Evolutionary conservation across 495 filamentous ascomycete species (phyloP), one percentile per base, ranked within the genome.

Genomic region (Penicillium maclennaniae): DNA sequence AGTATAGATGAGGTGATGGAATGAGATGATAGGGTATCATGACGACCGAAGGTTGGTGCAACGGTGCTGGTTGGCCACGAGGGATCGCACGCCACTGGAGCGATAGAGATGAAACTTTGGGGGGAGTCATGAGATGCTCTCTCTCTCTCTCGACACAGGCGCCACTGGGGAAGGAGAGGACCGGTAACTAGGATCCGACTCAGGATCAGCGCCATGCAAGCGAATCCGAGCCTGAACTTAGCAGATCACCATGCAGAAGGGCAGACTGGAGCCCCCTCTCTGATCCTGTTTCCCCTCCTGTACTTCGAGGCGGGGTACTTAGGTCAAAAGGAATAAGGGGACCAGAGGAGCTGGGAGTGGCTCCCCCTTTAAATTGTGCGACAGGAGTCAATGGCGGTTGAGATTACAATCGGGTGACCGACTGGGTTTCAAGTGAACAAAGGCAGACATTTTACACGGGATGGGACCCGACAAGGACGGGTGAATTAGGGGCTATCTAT

Each of bases 21-120:
- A 51, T 59, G 53, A 62, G 49, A 37, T 34, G 48, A 42, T 58
- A 58, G 51, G 49, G 41, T 15, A 16, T 23, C 28, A 43, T 17
- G 28, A 41, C 26, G 15, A 49, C 45, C 43, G 53, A 46, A 52
- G 53, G 59, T 45, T 49, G 46, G 45, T 46, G 38, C 38, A 28
- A 51, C 36, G 15, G 42, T 44, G 43, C 53, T 66, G 62, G 62
- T 59, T 58, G 54, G 48, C 58, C 54, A 60, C 56, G 53, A 55
- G 60, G 58, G 15, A 47, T 58, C 36, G 41, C 54, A 59, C 63
- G 57, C 63, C 63, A 66, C 60, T 65, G 16, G 50, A 34, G 31
- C 31, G 31, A 34, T 34, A 34, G 31, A 34, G 31, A 14, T 34
- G 31, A 34, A 34, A 34, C 31, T 34, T 34, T 34, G 8, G 14